Evolutionary conservation across 2,329 filamentous ascomycete genomes (phyloP), one percentile per base, ranked within the genome.

Genomic region (Colletotrichum aenigma): DNA sequence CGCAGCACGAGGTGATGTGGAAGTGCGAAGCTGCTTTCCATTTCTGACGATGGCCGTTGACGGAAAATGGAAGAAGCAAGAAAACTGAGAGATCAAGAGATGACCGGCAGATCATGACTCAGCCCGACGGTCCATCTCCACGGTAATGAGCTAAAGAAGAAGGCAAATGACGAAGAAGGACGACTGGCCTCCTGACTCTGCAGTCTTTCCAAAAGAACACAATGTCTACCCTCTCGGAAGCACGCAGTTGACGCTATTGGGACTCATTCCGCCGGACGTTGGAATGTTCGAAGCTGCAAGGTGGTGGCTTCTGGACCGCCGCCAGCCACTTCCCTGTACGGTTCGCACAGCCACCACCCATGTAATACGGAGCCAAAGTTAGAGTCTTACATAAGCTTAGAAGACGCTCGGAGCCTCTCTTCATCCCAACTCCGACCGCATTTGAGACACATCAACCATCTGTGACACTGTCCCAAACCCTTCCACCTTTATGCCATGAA

Each of bases 401-500:
- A 13, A 13, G 67, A 21, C 64, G 74, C 74, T 76, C 74, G 74
- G 74, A 76, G 36, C 74, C 70, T 69, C 64, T 55, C 74, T 73
- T 61, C 65, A 60, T 76, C 70, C 64, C 65, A 76, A 69, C 65
- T 74, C 70, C 65, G 74, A 76, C 70, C 28, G 58, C 70, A 74
- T 65, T 56, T 71, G 74, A 76, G 58, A 74, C 74, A 76, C 74
- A 76, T 66, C 58, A 60, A 55, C 65, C 74, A 65, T 65, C 70
- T 76, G 74, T 76, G 58, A 76, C 70, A 74, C 58, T 68, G 24
- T 75, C 70, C 64, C 70, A 76, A 76, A 76, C 74, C 65, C 60
- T n/a, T 24, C 43, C 70, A 65, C 62, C 36, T 60, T 76, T 60
- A 76, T 76, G 74, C 74, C 70, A 58, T 69, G 58, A 60, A 60